A percentile compares a stretch with the other conserved stretches of the same genome.
Evolutionary conservation across 139 green algal species (phyloP).

Genomic region (Zygnema cylindricum): DNA sequence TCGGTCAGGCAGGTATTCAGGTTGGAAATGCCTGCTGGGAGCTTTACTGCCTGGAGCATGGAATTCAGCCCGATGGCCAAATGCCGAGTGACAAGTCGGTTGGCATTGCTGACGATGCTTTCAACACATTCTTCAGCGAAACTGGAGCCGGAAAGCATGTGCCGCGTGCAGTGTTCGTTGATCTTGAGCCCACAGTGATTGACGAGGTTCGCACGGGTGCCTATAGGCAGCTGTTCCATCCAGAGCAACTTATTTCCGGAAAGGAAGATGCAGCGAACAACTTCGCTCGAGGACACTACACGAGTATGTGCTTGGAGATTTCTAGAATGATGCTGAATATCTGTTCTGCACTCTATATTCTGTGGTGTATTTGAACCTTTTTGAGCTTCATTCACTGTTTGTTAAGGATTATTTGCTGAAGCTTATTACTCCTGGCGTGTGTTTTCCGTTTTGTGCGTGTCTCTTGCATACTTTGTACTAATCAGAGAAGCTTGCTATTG

Average conservation of each 20-base stretch:
- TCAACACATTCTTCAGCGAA: slow-evolving; percentile 77
- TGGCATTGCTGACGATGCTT: slow-evolving; percentile 74
- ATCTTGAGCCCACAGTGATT: slow-evolving; percentile 75
- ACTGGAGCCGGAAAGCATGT: slow-evolving; percentile 74
- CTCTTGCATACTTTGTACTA: too few species aligned
- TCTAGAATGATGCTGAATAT: slow-evolving; percentile 75
- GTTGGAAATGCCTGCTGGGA: slow-evolving; percentile 99
- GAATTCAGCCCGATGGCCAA: slow-evolving; percentile 79
- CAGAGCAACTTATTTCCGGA: too few species aligned
- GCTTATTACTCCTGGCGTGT: too few species aligned
- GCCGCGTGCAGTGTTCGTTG: slow-evolving; percentile 69
- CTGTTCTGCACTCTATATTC: slow-evolving; percentile 75
- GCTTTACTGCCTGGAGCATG: too few species aligned
- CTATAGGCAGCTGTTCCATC: too few species aligned
- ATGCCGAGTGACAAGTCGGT: too few species aligned
- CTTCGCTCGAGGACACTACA: slow-evolving; percentile 73
- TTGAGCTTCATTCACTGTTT: slow-evolving; percentile 68
- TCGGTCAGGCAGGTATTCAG: slow-evolving; percentile 83
- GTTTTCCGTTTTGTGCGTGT: too few species aligned
- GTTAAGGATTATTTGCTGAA: too few species aligned
- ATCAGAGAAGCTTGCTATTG: too few species aligned
- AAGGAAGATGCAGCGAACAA: slow-evolving; percentile 74
- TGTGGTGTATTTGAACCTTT: slow-evolving; percentile 70
- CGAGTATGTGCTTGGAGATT: slow-evolving; percentile 56
- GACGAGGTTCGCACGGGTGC: slow-evolving; percentile 71